Base-by-base conservation (phyloP, 257 asterid genomes). In the Nicotiana benthamiana region DNA sequence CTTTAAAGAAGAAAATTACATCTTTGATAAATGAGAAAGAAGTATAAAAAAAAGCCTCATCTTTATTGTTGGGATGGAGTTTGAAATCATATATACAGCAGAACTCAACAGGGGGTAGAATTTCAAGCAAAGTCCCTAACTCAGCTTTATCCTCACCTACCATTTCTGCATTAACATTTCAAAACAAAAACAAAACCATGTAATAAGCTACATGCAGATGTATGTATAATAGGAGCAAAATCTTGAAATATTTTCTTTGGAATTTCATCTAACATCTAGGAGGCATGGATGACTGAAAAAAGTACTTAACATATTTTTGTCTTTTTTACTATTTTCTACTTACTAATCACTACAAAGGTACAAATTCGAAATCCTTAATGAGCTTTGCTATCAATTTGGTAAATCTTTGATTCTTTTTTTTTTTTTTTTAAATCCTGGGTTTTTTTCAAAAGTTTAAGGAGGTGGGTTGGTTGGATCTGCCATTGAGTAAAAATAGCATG, bases 91-190 rank as follows among this genome's bases (percentile, higher is more conserved):
- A 91, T 36, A 90, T 54, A 77, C 97, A 91, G 79, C 93, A 91
- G 81, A 93, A 95, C 32, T 93, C 97, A 83, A 93, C 93, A 0
- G 96, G 94, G 13, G 99, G 98, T 68, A 93, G 88, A 81, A 79
- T 87, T 70, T 90, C 88, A 56, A 95, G 90, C 75, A 95, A 87
- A 84, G 85, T 81, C 77, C 80, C 83, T 54, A 78, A 78, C 80
- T 84, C 87, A 9, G 85, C 82, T 75, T 62, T 86, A 70, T 79
- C 85, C 26, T 59, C 89, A 36, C 78, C 75, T 72, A 61, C 91
- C 92, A 86, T 91, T 83, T 79, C 61, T 74, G 26, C 79, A 74
- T 22, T 74, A 48, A 48, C 79, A 48, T 15, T 7, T 48, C 26
- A 74, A 48, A 74, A 48, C 3, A 43, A 20, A 20, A 46, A 10